A percentile compares a stretch with the other conserved stretches of the same genome.
Conservation (phyloP, 1,284 basidiomycete genomes). For the Phlebopus sp. region DNA sequence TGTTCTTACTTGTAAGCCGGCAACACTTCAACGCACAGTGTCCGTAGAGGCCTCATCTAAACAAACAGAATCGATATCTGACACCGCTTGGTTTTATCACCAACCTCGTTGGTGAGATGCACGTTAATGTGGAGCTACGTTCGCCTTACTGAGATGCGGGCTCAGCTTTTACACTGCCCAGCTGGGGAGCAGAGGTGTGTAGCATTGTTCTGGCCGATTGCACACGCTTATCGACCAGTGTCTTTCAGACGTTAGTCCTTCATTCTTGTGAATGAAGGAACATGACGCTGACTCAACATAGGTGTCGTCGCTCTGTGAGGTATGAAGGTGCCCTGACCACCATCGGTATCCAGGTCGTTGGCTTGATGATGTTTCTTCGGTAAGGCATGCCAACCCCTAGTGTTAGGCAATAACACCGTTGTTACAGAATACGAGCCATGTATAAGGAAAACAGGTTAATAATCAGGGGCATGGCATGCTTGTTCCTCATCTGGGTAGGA, state of each 20-base stretch:
- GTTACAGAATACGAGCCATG: constrained; percentile 14
- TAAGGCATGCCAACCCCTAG: constrained; percentile 15
- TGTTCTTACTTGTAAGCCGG: constrained; percentile 38
- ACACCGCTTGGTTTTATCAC: constrained; percentile 44
- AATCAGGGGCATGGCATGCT: constrained; percentile 22
- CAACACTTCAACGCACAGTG: neutral
- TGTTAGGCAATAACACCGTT: neutral
- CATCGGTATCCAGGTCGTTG: constrained; percentile 40
- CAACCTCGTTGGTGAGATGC: constrained; percentile 38
- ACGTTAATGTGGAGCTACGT: too few relatives aligned
- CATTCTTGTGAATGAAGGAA: neutral
- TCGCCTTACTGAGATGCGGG: constrained; percentile 1
- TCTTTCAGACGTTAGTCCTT: constrained; percentile 13
- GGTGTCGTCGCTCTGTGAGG: constrained; percentile 21
- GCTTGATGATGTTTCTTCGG: constrained; percentile 48
- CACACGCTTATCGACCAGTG: neutral
- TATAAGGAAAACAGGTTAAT: constrained; percentile 16
- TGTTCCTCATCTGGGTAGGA: constrained; percentile 34
- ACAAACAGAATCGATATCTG: constrained; percentile 39
- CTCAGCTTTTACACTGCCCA: constrained; percentile 37
- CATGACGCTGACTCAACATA: constrained; percentile 5
- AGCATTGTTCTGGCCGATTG: neutral
- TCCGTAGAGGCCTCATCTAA: neutral
- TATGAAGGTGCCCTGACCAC: constrained; percentile 47
- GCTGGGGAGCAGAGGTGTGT: constrained; percentile 35